These are phyloP conservation scores for Saccharomyces hybrid DNA, from an alignment of 1,139 yeast species.

Conservation along the genomic window DNA sequence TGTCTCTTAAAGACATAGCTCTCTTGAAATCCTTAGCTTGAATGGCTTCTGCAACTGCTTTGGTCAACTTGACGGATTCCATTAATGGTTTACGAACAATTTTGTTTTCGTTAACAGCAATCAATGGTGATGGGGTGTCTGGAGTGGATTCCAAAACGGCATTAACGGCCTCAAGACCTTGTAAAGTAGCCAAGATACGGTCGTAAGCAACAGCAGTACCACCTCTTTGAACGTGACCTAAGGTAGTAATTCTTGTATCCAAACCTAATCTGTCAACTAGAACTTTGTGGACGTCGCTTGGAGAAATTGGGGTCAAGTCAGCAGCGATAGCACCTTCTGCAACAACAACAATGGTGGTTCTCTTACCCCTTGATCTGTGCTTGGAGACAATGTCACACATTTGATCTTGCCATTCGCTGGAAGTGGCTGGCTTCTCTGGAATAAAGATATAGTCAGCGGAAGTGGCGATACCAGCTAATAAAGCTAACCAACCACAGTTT, in stretches of 20 bases:
- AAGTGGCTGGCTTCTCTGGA: constrained; percentile 50
- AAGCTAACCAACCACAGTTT: constrained; percentile 97
- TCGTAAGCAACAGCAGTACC: constrained; percentile 96
- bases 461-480: constrained; percentile 93
- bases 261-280: constrained; percentile 70
- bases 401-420: constrained; percentile 58
- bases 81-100: constrained; percentile 76
- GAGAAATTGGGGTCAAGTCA: constrained; percentile 71
- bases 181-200: constrained; percentile 82
- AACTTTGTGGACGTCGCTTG: constrained; percentile 71
- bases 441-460: constrained; percentile 91
- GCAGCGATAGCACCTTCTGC: constrained; percentile 95
- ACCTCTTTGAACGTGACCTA: constrained; percentile 98
- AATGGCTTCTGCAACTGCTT: constrained; percentile 83
- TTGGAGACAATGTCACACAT: constrained; percentile 62
- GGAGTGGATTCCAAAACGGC: constrained; percentile 88
- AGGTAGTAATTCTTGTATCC: constrained; percentile 88
- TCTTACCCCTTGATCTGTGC: constrained; percentile 80
- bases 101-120: constrained; percentile 81
- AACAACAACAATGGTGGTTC: constrained; percentile 91
- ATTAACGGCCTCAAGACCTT: constrained; percentile 95
- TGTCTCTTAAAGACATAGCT: constrained; percentile 81
- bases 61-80: constrained; percentile 82
- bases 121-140: constrained; percentile 90
- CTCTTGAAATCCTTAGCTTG: constrained; percentile 67